Base-by-base conservation (phyloP, 164 flowering plant genomes). In the Sedum album region DNA sequence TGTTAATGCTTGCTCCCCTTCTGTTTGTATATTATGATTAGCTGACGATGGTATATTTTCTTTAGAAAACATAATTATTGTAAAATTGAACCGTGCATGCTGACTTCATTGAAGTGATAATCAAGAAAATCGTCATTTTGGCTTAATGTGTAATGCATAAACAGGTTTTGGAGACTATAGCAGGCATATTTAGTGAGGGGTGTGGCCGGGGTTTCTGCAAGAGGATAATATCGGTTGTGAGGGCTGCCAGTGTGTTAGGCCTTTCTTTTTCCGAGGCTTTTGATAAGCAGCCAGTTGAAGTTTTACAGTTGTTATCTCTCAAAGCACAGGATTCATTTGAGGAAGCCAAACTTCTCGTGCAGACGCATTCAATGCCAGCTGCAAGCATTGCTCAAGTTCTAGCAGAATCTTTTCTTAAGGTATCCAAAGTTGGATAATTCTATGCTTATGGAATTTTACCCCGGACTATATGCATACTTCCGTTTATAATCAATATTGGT, bases 311-410 rank as follows among this genome's bases (percentile, higher is more conserved):
- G 71, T 93, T 91, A 74, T 90, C 94, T 71, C 97, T 95, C 57
- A 94, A 95, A 82, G 99, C 99, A n/a, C 99, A 95, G 78, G 97
- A 95, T 65, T 95, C 99, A 31, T 86, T 90, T 79, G 97, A 90
- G 74, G 97, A 90, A 80, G 97, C 99, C 31, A 81, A 80, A 66
- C 83, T 86, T 48, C 81, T 92, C 11, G 90, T 95, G 63, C 90
- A 84, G 70, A 83, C 91, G 48, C 96, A 95, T 81, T 74, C 87
- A 31, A 86, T 95, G 87, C 84, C 96, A 39, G 85, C 97, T 63
- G 81, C 96, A 23, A 85, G 85, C 75, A 82, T 95, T 78, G 99
- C 99, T 62, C 89, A 82, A 77, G 86, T 95, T 78, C 91, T 95
- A 42, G 97, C 99, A 31, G 99, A 95, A 78, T 91, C 97, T 31